Evolutionary conservation across 1,139 yeast species (phyloP), one percentile per base, ranked within the genome.

Genomic region (Blastobotrys apis): DNA sequence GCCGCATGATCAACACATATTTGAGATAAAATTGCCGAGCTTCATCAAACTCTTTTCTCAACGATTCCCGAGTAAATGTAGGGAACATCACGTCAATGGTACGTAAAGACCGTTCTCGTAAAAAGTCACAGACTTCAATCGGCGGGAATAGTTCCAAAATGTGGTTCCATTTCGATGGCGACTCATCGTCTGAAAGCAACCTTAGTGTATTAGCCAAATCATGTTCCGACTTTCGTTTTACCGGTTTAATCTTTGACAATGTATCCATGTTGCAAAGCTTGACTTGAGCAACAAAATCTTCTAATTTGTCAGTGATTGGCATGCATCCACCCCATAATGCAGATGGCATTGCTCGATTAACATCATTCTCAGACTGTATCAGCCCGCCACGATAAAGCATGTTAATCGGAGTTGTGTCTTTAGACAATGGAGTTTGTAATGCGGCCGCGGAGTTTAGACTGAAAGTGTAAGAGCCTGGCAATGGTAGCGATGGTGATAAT

Each of bases 81-180:
- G 44, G 46, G 39, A 49, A 47, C n/a, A 53, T 30, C n/a, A 44
- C 39, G 39, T 54, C 52, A 10, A 49, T 46, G 6, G 50, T 36
- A 9, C 35, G 26, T 13, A 50, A 25, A 40, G 48, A 55, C 16
- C 49, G 39, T 19, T 46, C 47, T 4, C 47, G 32, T 26, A 54
- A 35, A 13, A 37, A 41, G 21, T 45, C 47, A 16, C 51, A 45
- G 2, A 53, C 36, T 33, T 42, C 45, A 6, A 45, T 30, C 1
- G 52, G 49, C 17, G 58, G 58, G 26, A 53, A 43, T 25, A 45
- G 50, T 15, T 45, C 45, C 10, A 53, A 42, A 5, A 51, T 45
- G 13, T 41, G 42, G 25, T 41, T 45, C 56, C 56, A 53, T 29
- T 34, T 31, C 9, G 19, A 22, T 27, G 33, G n/a, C n/a, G n/a